Percentiles rank a stretch among this genome's conserved stretches.
Conservation (phyloP, 192 early-diverging fungal genomes). For the Mortierella alpina region DNA sequence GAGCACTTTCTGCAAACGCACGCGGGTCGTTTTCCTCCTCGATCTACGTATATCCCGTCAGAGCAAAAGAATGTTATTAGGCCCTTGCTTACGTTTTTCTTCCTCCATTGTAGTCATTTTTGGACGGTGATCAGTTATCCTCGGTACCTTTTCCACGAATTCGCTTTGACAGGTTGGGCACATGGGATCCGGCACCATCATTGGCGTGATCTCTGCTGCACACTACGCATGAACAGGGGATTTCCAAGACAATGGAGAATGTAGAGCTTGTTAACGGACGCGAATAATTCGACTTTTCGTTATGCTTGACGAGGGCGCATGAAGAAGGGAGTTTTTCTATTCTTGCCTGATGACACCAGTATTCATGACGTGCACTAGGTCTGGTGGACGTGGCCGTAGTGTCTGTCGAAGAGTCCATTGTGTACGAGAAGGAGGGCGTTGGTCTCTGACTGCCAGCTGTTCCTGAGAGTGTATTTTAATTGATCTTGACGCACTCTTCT, state of each 20-base stretch:
- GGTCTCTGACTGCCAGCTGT: too few relatives aligned
- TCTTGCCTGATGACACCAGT: constrained; percentile 53
- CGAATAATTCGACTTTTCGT: background rate
- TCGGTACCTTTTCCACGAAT: constrained; percentile 86
- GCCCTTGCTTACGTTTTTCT: background rate
- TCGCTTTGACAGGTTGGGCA: constrained; percentile 80
- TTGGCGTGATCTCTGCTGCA: constrained; percentile 39
- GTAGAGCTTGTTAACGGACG: constrained; percentile 11
- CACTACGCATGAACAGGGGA: constrained; percentile 21
- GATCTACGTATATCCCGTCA: constrained; percentile 17
- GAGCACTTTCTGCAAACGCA: constrained; percentile 12
- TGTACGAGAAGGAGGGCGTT: too few relatives aligned
- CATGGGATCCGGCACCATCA: constrained; percentile 81
- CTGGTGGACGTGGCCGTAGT: background rate
- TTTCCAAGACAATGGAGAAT: background rate
- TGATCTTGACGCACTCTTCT: too few relatives aligned
- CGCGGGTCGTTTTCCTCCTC: constrained; percentile 43
- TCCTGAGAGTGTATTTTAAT: too few relatives aligned
- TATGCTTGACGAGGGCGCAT: background rate
- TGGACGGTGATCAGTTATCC: background rate
- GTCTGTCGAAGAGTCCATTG: background rate
- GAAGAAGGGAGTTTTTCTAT: background rate
- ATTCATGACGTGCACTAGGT: constrained; percentile 16
- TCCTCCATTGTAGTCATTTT: background rate
- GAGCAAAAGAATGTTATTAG: background rate